A percentile compares a stretch with the other conserved stretches of the same genome.
Conservation (phyloP, 805 yeast genomes). For the Candida coleopterorum region DNA sequence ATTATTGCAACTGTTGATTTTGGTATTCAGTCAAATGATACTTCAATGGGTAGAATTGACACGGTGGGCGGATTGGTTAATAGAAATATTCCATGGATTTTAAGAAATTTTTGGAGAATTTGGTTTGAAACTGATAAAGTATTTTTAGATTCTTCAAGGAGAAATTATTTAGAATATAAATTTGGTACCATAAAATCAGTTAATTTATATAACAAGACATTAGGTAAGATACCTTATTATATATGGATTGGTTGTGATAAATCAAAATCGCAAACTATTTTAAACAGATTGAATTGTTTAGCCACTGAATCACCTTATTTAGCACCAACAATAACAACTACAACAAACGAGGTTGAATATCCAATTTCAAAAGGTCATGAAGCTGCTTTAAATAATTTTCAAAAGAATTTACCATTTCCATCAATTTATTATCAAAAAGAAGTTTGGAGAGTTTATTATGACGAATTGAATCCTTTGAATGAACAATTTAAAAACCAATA, state of each 20-base stretch:
- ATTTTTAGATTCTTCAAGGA: slow-evolving; percentile 71
- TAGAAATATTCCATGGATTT: slow-evolving; percentile 72
- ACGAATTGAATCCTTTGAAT: slow-evolving; percentile 62
- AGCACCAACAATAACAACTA: slow-evolving; percentile 44
- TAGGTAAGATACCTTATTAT: slow-evolving; percentile 78
- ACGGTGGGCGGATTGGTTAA: slow-evolving; percentile 70
- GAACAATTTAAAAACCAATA: slow-evolving; percentile 73
- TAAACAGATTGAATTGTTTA: slow-evolving; percentile 65
- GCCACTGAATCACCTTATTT: slow-evolving; percentile 82
- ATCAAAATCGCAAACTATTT: slow-evolving; percentile 31
- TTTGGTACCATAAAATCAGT: slow-evolving; percentile 78
- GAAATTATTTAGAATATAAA: slow-evolving; percentile 77
- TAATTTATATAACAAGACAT: slow-evolving; percentile 56
- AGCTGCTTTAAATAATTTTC: slow-evolving; percentile 61
- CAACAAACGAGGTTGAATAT: slow-evolving; percentile 15
- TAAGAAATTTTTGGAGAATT: slow-evolving; percentile 76
- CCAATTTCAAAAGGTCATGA: slow-evolving; percentile 67
- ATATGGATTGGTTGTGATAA: slow-evolving; percentile 69
- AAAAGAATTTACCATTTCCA: slow-evolving; percentile 70
- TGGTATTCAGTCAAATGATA: slow-evolving; percentile 67
- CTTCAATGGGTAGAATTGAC: slow-evolving; percentile 62
- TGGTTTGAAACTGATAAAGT: slow-evolving; percentile 88
- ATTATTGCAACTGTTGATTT: slow-evolving; percentile 71
- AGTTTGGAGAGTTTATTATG: slow-evolving; percentile 76
- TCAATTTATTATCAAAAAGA: slow-evolving; percentile 75